Evolutionary conservation across 192 early-diverging fungal genomes (phyloP).

Genomic region (Anaeromyces robustus): DNA sequence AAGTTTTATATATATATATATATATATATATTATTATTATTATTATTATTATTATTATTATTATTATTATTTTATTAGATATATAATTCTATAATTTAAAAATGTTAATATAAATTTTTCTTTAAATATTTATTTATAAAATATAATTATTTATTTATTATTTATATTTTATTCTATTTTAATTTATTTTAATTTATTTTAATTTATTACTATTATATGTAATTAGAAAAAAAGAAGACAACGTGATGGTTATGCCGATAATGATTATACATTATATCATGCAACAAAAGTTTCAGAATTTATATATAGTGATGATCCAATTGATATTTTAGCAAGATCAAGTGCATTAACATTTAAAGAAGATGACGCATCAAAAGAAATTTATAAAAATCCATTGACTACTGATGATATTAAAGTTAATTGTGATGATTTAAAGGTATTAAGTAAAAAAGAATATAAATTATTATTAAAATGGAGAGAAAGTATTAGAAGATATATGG

Average conservation of each 20-base stretch:
- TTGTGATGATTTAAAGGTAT: constrained; percentile 75
- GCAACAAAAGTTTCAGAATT: constrained; percentile 61
- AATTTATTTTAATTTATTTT: too few species aligned
- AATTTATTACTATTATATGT: neutral
- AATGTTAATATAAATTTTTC: too few species aligned
- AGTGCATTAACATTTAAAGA: constrained; percentile 61
- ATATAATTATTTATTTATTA: too few species aligned
- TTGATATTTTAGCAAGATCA: constrained; percentile 55
- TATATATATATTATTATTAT: too few species aligned
- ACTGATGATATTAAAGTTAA: constrained; percentile 64
- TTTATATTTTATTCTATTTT: too few species aligned
- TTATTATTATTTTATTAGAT: too few species aligned
- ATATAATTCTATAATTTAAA: too few species aligned
- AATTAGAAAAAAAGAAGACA: constrained; percentile 66
- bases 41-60: too few species aligned
- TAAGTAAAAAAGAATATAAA: constrained; percentile 91
- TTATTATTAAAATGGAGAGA: constrained; percentile 77
- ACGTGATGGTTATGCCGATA: constrained; percentile 93
- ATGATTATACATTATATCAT: constrained; percentile 79
- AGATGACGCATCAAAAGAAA: constrained; percentile 39
- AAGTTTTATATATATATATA: neutral
- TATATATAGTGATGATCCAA: constrained; percentile 58
- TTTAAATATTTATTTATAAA: too few species aligned
- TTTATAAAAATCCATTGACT: constrained; percentile 45
- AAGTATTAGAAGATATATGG: constrained; percentile 42